Base-by-base conservation (phyloP, 768 basidiomycete species). In the Lactifluus echinatus region DNA sequence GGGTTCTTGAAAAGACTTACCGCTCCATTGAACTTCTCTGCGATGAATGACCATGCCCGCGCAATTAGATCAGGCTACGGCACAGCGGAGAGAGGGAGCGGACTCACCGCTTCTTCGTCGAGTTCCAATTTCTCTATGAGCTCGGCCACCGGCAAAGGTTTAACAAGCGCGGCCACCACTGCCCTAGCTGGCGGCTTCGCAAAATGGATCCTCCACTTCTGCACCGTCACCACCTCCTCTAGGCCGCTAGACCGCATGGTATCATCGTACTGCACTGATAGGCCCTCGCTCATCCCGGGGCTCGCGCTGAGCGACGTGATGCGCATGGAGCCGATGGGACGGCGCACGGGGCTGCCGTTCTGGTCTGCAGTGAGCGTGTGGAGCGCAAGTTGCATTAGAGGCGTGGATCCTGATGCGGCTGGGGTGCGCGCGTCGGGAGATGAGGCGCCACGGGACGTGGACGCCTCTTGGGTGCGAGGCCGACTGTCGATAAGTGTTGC, bases 151-250 rank as follows among this genome's bases (percentile, higher is more conserved):
- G 67, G 52, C 12, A 74, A 66, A 0, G 73, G 74, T 12, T 69
- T 72, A 65, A n/a, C 14, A 14, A 34, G 19, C 10, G 31, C 54
- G 4, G 71, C 53, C 34, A 65, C 63, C 11, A 69, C 68, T 19
- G 69, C 69, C 23, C 69, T 69, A 50, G 58, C 65, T 3, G 79
- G 79, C 33, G 73, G 67, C 31, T 69, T 72, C 14, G 53, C 65
- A 43, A 68, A 77, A 48, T 80, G 72, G 46, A 82, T 69, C 8
- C 65, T 66, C 76, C 76, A 77, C 17, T 67, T 66, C 12, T 67
- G 63, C 7, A 24, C 63, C 51, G 53, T n/a, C 57, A 46, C 3
- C 56, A 11, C 8, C 0, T 12, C 36, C 1, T 19, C 4, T 52
- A 39, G n/a, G 59, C 63, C 55, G 59, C 63, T 54, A 51, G 28